Base-by-base conservation (phyloP, 1,139 yeast genomes). In the Kurtzmaniella quercitrusa region DNA sequence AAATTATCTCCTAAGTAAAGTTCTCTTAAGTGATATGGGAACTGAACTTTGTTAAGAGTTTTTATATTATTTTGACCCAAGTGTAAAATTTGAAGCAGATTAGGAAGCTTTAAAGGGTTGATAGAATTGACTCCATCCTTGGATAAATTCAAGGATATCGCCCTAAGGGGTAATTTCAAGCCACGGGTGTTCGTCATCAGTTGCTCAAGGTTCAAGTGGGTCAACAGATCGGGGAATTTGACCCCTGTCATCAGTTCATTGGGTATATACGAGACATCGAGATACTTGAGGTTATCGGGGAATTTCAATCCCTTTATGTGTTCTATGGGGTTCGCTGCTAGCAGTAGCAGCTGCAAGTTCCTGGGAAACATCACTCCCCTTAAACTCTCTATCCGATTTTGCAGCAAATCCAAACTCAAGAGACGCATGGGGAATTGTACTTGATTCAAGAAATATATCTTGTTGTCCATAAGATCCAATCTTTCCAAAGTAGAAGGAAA, bases 191-290 rank as follows among this genome's bases (percentile, higher is more conserved):
- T 71, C 1, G 77, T 70, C 77, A 73, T 73, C 5, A 75, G 67
- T 40, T 69, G 70, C 50, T 71, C 77, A 14, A 73, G 54, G 47
- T 73, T 73, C 39, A 73, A 60, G 3, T 61, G 62, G 16, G 54
- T 52, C 29, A 69, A 53, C 61, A 57, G 62, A 43, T 73, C 78
- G 0, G 78, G 78, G 44, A 73, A 71, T 45, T 69, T 70, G 10
- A 73, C 65, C 0, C 77, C 75, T 0, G 77, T 65, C 78, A 73
- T 72, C 5, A 75, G 65, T 47, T 73, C 78, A 49, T 71, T 73
- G 3, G 78, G 77, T 12, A 72, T 65, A 47, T 69, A 66, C 3
- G 76, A 69, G 5, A 70, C 50, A 46, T 73, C 77, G 48, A 73
- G 58, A 46, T 60, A 61, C 39, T 56, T 57, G 39, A 73, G 51